Evolutionary conservation across 371 early-diverging fungal genomes (phyloP), one percentile per base, ranked within the genome.

Genomic region (Smittium mucronatum): DNA sequence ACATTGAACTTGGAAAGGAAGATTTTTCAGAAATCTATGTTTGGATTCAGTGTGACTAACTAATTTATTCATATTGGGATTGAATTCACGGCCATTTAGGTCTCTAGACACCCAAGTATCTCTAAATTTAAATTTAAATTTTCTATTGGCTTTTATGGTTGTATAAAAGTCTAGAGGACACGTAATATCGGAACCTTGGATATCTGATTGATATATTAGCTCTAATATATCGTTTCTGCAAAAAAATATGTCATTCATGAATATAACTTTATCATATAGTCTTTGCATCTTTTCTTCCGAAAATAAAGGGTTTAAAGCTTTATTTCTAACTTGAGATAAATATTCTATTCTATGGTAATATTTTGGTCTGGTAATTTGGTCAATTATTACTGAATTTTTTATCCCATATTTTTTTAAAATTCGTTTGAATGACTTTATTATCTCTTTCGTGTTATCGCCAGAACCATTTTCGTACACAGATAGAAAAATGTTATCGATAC

Each of bases 21-120:
- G 67, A 58, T 63, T 64, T 31, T 59, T 32, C 25, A 30, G 5
- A 33, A 34, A 34, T 36, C 64, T 64, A 15, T 16, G 5, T 31
- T 26, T 21, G 2, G 64, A 64, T 15, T 11, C 11, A 21, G 8
- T 33, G 26, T 64, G 35, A 15, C 5, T 28, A 11, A 29, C 32
- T 21, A 11, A 2, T 2, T 2, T 25, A 30, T 64, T 15, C 5
- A 29, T 2, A 15, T 15, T 64, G 8, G 2, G 15, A 2, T 68
- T 70, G 67, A 84, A 78, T n/a, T 72, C 68, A 30, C 57, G 66
- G 2, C 84, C 84, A 25, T 72, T 71, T 34, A 84, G 66, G 33
- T 84, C 80, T 34, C 82, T 81, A 25, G 78, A 63, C 0, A 82
- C 83, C 83, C 83, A 81, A 0, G 77, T 78, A 64, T 76, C 81